Base-by-base conservation (phyloP, 176 grass and related monocot species). In the Raddia distichophylla region DNA sequence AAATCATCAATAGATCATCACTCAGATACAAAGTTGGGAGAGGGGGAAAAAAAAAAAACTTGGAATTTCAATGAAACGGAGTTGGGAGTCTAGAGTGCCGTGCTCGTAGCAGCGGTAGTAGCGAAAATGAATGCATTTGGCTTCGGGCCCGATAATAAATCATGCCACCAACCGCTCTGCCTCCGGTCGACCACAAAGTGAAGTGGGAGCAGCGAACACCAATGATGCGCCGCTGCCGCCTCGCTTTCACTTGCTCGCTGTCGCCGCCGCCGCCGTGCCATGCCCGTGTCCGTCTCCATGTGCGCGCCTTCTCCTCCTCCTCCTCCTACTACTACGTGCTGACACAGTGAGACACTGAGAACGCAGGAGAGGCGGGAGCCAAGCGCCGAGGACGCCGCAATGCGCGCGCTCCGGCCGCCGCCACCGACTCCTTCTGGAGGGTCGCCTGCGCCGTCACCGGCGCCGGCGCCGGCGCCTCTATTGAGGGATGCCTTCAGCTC, bases 151-250 rank as follows among this genome's bases (percentile, higher is more conserved):
- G 37, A 52, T 52, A 52, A 7, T 55, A 55, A 55, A 55, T 17
- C 53, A 55, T 1, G 0, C 13, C 83, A 85, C 83, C 74, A 78
- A 85, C 66, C 22, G 0, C 4, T 58, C 33, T 63, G 37, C 37
- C 37, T 40, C 37, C 37, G 37, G 3, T 40, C 37, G 37, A 40
- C 37, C 37, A 55, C 53, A 55, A 18, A 18, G 16, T 55, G 37
- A 40, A 40, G 37, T 48, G 6, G 46, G 46, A 58, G 18, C 17
- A 9, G 18, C 3, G 9, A 19, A 40, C 37, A 57, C 33, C 75
- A 77, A 77, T 64, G 75, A 77, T 77, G 44, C 84, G 82, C 63
- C 52, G 27, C 73, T 3, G 27, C 73, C 3, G 59, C 84, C 3
- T 68, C 62, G 4, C 52, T 69, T 10, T 10, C 84, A 13, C 77